A percentile compares a stretch with the other conserved stretches of the same genome.
Evolutionary conservation across 2,329 filamentous ascomycete species (phyloP).

Genomic region (Akanthomyces dipterigenus): DNA sequence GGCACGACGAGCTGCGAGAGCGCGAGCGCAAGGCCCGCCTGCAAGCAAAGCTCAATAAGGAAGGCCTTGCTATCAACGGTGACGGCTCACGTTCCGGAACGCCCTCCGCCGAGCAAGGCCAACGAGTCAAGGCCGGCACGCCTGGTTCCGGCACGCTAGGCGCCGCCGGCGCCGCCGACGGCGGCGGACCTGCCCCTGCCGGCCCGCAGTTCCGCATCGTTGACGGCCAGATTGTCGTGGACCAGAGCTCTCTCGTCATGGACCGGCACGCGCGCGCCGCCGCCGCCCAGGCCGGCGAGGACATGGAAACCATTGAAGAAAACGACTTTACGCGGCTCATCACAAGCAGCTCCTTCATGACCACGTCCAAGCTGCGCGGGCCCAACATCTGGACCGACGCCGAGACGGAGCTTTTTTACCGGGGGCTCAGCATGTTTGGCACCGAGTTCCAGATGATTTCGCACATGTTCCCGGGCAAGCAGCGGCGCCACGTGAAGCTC

Average conservation of each 20-base stretch:
- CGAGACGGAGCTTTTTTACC: slow-evolving; percentile 70
- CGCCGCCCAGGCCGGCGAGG: slow-evolving; percentile 39
- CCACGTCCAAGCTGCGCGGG: slow-evolving; percentile 53
- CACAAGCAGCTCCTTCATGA: slow-evolving; percentile 61
- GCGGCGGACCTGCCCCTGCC: slow-evolving; percentile 24
- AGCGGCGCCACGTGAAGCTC: slow-evolving; percentile 67
- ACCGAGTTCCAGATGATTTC: slow-evolving; percentile 79
- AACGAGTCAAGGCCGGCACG: slow-evolving; percentile 13
- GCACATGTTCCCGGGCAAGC: slow-evolving; percentile 66
- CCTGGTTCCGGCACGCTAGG: slow-evolving; percentile 17
- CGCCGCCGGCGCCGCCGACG: slow-evolving; percentile 15
- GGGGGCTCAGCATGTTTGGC: slow-evolving; percentile 67
- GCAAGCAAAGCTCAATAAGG: slow-evolving; percentile 24
- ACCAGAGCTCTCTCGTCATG: slow-evolving; percentile 60
- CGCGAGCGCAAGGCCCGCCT: slow-evolving; percentile 47
- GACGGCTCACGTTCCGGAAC: slow-evolving; percentile 15
- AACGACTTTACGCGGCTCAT: slow-evolving; percentile 70
- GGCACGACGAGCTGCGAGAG: slow-evolving; percentile 64
- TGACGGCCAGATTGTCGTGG: slow-evolving; percentile 66
- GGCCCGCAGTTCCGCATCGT: slow-evolving; percentile 57
- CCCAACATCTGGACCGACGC: slow-evolving; percentile 64
- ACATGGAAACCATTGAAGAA: slow-evolving; percentile 62
- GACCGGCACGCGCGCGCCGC: slow-evolving; percentile 60
- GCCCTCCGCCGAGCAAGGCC: slow-evolving; percentile 7
- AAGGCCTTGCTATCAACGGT: slow-evolving; percentile 20